phyloP scores from a whole-genome alignment of 345 rosid genomes.

The Kernera saxatilis region DNA sequence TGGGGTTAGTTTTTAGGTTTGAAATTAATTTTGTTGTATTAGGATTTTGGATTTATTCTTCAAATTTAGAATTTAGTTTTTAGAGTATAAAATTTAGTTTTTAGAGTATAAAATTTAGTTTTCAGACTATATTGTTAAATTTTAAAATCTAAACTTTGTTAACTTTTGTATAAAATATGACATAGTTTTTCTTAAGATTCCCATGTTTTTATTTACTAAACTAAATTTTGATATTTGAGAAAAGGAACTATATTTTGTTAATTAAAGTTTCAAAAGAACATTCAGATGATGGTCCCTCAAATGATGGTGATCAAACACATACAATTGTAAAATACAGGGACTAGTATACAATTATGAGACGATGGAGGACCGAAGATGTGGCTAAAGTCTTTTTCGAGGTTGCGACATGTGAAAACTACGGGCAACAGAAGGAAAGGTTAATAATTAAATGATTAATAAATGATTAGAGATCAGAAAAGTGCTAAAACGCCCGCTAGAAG shows the following conservation, averaged over 20 bases:
- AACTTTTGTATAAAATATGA: not conserved
- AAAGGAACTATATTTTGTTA: not conserved
- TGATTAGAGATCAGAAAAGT: not conserved
- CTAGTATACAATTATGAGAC: not conserved
- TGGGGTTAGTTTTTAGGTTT: too few species aligned
- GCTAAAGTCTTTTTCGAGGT: not conserved
- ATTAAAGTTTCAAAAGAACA: not conserved
- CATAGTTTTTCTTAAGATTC: not conserved
- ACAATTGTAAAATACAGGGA: not conserved
- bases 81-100: too few species aligned
- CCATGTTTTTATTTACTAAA: not conserved
- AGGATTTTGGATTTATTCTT: too few species aligned
- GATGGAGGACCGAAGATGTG: not conserved
- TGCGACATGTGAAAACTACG: constrained; percentile 17
- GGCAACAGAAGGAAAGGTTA: not conserved
- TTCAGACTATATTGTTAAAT: not conserved
- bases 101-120: not conserved
- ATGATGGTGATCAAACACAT: not conserved
- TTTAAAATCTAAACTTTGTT: not conserved
- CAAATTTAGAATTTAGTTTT: too few species aligned
- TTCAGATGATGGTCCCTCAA: not conserved
- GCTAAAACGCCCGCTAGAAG: not conserved
- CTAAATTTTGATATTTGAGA: not conserved
- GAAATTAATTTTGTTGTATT: too few species aligned
- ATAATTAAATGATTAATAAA: not conserved